These are phyloP conservation scores for Xylogone sp. DNA, from an alignment of 2,329 filamentous ascomycete species.

Conservation along the genomic window DNA sequence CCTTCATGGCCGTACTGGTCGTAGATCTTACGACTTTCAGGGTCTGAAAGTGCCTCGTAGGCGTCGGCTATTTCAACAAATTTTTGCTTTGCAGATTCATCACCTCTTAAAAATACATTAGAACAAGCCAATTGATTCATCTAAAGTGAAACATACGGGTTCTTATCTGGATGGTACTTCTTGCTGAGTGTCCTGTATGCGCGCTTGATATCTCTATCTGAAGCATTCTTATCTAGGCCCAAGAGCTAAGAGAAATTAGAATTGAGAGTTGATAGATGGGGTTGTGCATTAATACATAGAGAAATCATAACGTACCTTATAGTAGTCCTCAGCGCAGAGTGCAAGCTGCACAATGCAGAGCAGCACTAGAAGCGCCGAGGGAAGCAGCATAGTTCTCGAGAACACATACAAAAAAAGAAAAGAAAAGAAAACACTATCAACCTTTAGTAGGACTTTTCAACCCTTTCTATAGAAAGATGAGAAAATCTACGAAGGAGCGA, in stretches of 20 bases:
- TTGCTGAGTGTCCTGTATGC: conserved; percentile 91
- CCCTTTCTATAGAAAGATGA: conserved; percentile 6
- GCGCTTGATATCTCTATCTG: conserved; percentile 85
- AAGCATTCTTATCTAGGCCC: conserved; percentile 73
- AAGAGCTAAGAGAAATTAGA: conserved; percentile 55
- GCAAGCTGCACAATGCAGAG: conserved; percentile 51
- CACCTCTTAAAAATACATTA: conserved; percentile 50
- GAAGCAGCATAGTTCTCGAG: conserved; percentile 43
- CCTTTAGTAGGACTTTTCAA: no score
- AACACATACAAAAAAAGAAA: conserved; percentile 15
- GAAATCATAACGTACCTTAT: conserved; percentile 53
- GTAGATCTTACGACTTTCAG: conserved; percentile 82
- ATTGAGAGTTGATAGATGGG: neutral
- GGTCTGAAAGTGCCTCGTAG: conserved; percentile 84
- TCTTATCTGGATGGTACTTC: conserved; percentile 97
- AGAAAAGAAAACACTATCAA: neutral
- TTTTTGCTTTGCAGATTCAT: conserved; percentile 77
- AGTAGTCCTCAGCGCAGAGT: conserved; percentile 67
- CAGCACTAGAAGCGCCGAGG: conserved; percentile 48
- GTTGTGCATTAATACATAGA: neutral
- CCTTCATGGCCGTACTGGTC: conserved; percentile 93
- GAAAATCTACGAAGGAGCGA: neutral
- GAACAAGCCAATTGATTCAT: conserved; percentile 1
- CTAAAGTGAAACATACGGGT: conserved; percentile 61
- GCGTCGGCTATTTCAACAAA: conserved; percentile 94